Evolutionary conservation across 208 protist genomes (phyloP).

Genomic region (Leishmania turanica): DNA sequence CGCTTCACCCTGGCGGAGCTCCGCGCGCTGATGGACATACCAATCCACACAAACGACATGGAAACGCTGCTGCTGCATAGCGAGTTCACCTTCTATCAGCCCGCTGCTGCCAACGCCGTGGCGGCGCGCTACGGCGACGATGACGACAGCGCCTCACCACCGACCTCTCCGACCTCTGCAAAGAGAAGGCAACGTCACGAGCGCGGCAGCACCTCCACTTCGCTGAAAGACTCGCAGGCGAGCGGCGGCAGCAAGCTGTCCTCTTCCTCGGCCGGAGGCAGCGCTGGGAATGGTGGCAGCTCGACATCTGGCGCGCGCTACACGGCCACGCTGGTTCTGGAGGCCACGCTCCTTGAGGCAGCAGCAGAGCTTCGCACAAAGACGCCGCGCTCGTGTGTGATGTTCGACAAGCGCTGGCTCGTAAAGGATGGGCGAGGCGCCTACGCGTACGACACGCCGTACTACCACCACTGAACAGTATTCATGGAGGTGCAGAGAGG

Average conservation of each 20-base stretch:
- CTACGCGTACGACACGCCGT: slow-evolving; percentile 28
- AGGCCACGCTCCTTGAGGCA: slow-evolving; percentile 14
- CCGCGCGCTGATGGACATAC: slow-evolving; percentile 28
- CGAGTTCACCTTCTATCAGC: slow-evolving; percentile 32
- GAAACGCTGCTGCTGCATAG: slow-evolving; percentile 32
- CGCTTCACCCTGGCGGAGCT: slow-evolving; percentile 30
- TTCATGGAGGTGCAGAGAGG: not conserved
- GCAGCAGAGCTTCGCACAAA: slow-evolving; percentile 1
- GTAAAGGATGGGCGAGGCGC: slow-evolving; percentile 10
- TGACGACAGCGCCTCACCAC: slow-evolving; percentile 2
- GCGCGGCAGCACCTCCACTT: not conserved
- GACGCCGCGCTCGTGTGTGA: not conserved
- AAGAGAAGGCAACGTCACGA: not conserved
- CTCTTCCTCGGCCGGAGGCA: not conserved
- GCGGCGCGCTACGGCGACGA: not conserved
- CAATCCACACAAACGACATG: slow-evolving; percentile 45
- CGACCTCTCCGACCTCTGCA: slow-evolving; percentile 1
- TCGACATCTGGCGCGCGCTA: slow-evolving; percentile 14
- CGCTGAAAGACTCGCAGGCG: not conserved
- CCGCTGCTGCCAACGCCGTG: not conserved
- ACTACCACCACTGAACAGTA: slow-evolving; percentile 27
- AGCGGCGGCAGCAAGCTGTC: not conserved
- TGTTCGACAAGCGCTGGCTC: slow-evolving; percentile 29
- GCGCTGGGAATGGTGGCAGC: not conserved
- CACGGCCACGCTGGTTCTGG: slow-evolving; percentile 20